Conservation (phyloP, 306 rosid genomes). For the Morella rubra region DNA sequence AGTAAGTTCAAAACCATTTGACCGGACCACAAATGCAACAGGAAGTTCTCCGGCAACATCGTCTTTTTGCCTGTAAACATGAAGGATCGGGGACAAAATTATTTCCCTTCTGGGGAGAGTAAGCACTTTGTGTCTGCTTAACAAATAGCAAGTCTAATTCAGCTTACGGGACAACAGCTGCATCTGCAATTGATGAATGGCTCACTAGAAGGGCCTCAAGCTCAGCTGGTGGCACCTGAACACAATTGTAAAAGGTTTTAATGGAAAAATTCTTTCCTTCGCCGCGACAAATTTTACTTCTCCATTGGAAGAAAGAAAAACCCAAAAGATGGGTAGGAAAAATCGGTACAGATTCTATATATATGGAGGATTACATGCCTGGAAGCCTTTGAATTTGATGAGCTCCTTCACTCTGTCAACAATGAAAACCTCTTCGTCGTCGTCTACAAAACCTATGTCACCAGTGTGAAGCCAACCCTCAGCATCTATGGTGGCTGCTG, state of each 20-base stretch:
- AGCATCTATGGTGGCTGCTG: slow-evolving; percentile 57
- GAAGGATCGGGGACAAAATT: neutral
- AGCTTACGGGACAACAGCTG: slow-evolving; percentile 93
- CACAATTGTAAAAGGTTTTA: neutral
- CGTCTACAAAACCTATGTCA: slow-evolving; percentile 80
- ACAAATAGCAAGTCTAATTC: neutral
- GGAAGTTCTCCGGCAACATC: slow-evolving; percentile 90
- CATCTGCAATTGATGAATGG: slow-evolving; percentile 82
- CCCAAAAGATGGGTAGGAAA: neutral
- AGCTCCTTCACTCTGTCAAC: slow-evolving; percentile 88
- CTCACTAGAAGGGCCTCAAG: slow-evolving; percentile 76
- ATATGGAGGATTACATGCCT: slow-evolving; percentile 35
- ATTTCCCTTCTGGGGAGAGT: no score
- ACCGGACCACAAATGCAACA: slow-evolving; percentile 78
- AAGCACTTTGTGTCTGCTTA: neutral
- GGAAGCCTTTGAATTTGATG: slow-evolving; percentile 93
- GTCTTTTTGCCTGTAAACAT: slow-evolving; percentile 65
- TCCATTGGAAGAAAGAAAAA: no score
- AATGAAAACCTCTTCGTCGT: slow-evolving; percentile 73
- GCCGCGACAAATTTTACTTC: no score
- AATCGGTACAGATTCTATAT: neutral
- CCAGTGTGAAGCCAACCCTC: slow-evolving; percentile 96
- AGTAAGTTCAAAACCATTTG: slow-evolving; percentile 49
- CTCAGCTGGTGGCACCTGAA: slow-evolving; percentile 92
- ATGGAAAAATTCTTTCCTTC: neutral